Evolutionary conservation across 768 basidiomycete species (phyloP).

Genomic region (Boletus huronensis): DNA sequence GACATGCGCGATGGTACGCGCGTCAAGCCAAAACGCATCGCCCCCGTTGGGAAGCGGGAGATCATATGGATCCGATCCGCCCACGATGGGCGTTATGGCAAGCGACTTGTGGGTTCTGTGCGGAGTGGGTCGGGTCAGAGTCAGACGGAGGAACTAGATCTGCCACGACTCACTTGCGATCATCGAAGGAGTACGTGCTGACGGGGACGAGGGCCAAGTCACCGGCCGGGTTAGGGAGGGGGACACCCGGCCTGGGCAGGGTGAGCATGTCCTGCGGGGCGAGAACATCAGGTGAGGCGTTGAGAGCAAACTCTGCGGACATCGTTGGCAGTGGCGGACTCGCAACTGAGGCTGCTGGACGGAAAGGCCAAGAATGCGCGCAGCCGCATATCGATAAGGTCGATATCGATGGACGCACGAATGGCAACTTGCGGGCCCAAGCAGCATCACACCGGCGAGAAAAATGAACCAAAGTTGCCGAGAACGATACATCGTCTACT

Average conservation of each 20-base stretch:
- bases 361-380: conserved; percentile 52
- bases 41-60: conserved; percentile 65
- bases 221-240: conserved; percentile 63
- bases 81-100: conserved; percentile 56
- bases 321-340: conserved; percentile 24
- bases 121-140: neutral
- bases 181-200: conserved; percentile 67
- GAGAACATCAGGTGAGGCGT: conserved; percentile 56
- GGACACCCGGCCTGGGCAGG: conserved; percentile 63
- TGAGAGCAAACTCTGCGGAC: conserved; percentile 51
- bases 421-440: neutral
- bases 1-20: conserved; percentile 66
- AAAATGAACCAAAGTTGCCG: neutral
- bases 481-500: conserved; percentile 18
- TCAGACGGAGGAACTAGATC: neutral
- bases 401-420: conserved; percentile 7
- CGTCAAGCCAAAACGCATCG: conserved; percentile 76
- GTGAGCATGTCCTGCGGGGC: conserved; percentile 68
- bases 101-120: conserved; percentile 71
- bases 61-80: conserved; percentile 46
- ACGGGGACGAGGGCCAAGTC: conserved; percentile 65
- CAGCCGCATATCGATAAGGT: conserved; percentile 41
- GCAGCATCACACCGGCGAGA: neutral
- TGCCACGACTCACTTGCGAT: conserved; percentile 57
- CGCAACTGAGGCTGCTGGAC: conserved; percentile 39